Evolutionary conservation across 805 yeast genomes (phyloP).

Genomic region (Isabelozyma gotoi): DNA sequence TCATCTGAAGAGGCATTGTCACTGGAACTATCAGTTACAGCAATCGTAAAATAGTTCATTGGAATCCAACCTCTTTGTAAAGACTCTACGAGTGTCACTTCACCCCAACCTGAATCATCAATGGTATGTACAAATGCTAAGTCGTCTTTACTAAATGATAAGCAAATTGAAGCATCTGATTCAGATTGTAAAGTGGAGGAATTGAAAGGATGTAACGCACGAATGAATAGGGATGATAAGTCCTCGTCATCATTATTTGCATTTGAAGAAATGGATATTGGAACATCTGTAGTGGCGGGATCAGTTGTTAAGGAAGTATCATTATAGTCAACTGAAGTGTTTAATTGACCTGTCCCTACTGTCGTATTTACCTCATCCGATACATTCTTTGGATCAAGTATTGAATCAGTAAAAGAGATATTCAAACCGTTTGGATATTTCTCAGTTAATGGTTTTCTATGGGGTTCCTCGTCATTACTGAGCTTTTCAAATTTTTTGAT

Average conservation of each 20-base stretch:
- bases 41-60: conserved; percentile 67
- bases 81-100: conserved; percentile 66
- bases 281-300: background rate
- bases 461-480: conserved; percentile 13
- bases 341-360: conserved; percentile 1
- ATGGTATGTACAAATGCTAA: conserved; percentile 75
- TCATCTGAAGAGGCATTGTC: conserved; percentile 14
- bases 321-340: conserved; percentile 1
- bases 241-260: conserved; percentile 37
- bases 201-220: conserved; percentile 60
- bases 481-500: conserved; percentile 16
- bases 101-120: conserved; percentile 87
- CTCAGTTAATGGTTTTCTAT: conserved; percentile 9
- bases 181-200: conserved; percentile 57
- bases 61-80: conserved; percentile 83
- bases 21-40: conserved; percentile 29
- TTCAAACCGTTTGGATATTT: conserved; percentile 21
- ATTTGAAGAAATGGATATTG: conserved; percentile 5
- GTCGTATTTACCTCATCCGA: conserved; percentile 2
- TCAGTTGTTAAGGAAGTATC: background rate
- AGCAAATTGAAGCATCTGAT: conserved; percentile 69
- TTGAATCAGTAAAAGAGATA: conserved; percentile 16
- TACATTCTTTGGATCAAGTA: conserved; percentile 13
- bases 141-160: conserved; percentile 68
- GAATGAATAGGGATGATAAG: conserved; percentile 52